A percentile compares a stretch with the other conserved stretches of the same genome.
phyloP scores from a whole-genome alignment of 1,139 yeast genomes.

The Suhomyces wounanorum region DNA sequence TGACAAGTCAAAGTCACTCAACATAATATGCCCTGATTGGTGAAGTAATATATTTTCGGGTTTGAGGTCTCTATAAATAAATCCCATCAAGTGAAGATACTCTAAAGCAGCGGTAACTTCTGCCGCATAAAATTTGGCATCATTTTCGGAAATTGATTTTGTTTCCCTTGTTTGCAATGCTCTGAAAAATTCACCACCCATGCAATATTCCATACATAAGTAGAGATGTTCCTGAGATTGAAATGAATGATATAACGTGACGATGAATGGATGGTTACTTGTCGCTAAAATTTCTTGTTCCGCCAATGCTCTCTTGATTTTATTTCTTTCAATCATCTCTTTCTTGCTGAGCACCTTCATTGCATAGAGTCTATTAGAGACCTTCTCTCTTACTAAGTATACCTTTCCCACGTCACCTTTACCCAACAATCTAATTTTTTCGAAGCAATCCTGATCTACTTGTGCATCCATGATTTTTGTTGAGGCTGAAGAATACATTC shows the following conservation, averaged over 20 bases:
- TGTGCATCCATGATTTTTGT: slow-evolving; percentile 74
- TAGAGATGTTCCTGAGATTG: slow-evolving; percentile 93
- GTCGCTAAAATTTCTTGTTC: slow-evolving; percentile 97
- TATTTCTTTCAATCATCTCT: slow-evolving; percentile 94
- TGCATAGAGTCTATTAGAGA: slow-evolving; percentile 76
- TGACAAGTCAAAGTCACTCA: slow-evolving; percentile 93
- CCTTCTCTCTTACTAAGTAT: slow-evolving; percentile 82
- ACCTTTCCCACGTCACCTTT: slow-evolving; percentile 99
- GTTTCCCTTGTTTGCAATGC: slow-evolving; percentile 91
- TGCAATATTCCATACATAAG: slow-evolving; percentile 97
- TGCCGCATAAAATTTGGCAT: slow-evolving; percentile 92
- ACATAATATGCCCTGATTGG: slow-evolving; percentile 97
- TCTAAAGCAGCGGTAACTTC: slow-evolving; percentile 98
- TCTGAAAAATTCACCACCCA: slow-evolving; percentile 98
- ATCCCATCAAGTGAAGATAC: slow-evolving; percentile 93
- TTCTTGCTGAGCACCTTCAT: slow-evolving; percentile 88
- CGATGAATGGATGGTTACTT: slow-evolving; percentile 95
- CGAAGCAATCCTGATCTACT: slow-evolving; percentile 86
- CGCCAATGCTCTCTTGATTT: slow-evolving; percentile 90
- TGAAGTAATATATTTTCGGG: slow-evolving; percentile 93
- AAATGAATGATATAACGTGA: slow-evolving; percentile 92
- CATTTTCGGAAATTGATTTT: slow-evolving; percentile 82
- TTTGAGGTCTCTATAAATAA: slow-evolving; percentile 89
- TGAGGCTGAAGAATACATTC: slow-evolving; percentile 72
- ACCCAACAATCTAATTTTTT: slow-evolving; percentile 83